A percentile compares a stretch with the other conserved stretches of the same genome.
phyloP scores from a whole-genome alignment of 2,329 filamentous ascomycete genomes.

The Didymella exigua region DNA sequence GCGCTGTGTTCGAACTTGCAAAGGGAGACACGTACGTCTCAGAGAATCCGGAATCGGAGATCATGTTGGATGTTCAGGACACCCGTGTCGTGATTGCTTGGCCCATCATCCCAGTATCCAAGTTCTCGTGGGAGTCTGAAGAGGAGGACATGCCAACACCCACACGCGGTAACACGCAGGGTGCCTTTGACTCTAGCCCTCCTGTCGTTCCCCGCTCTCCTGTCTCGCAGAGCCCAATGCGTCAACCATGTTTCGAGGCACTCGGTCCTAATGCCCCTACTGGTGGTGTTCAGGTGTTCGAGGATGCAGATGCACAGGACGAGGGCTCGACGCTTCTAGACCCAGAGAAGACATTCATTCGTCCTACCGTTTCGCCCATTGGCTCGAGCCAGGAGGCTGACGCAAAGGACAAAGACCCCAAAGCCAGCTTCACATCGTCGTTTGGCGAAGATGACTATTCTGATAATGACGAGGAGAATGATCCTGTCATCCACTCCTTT shows the following conservation, averaged over 20 bases:
- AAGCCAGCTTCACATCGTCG: constrained; percentile 37
- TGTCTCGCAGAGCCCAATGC: constrained; percentile 70
- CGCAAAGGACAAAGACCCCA: constrained; percentile 24
- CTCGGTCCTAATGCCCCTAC: constrained; percentile 41
- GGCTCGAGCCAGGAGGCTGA: constrained; percentile 25
- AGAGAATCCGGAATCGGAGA: constrained; percentile 83
- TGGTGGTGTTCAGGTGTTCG: constrained; percentile 45
- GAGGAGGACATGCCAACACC: constrained; percentile 63
- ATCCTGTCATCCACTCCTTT: constrained; percentile 90
- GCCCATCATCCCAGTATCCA: constrained; percentile 69
- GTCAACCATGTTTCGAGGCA: constrained; percentile 50
- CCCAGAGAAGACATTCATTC: constrained; percentile 40
- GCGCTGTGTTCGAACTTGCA: constrained; percentile 79
- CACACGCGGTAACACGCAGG: constrained; percentile 41
- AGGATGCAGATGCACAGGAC: constrained; percentile 45
- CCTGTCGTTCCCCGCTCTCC: constrained; percentile 74
- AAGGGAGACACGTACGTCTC: constrained; percentile 92
- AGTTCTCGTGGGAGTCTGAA: constrained; percentile 53
- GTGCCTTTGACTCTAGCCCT: constrained; percentile 63
- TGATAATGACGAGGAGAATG: constrained; percentile 86
- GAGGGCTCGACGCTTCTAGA: constrained; percentile 30
- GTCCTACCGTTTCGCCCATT: constrained; percentile 32
- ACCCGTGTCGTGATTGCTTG: constrained; percentile 87
- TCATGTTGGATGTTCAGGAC: constrained; percentile 95
- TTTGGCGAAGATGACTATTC: constrained; percentile 66